These are phyloP conservation scores for Lactarius psammicola DNA, from an alignment of 768 basidiomycete species.

Conservation along the genomic window DNA sequence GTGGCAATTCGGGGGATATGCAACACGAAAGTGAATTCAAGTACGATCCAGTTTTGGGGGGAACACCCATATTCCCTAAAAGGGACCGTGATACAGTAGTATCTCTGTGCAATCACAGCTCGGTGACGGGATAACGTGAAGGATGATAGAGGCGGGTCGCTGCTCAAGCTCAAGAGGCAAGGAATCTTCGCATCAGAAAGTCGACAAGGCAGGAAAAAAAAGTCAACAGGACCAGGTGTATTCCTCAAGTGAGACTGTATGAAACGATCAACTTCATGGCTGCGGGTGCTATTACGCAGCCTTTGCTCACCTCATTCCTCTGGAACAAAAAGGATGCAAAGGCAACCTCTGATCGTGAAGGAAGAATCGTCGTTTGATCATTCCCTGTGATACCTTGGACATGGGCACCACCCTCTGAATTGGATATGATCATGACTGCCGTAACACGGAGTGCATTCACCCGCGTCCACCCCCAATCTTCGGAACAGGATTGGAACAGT, in stretches of 20 bases:
- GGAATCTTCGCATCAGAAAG: neutral
- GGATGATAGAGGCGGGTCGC: neutral
- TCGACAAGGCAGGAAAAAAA: neutral
- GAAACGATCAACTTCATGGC: neutral
- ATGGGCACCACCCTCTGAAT: neutral
- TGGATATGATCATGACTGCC: neutral
- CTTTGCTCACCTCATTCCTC: neutral
- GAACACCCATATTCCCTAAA: neutral
- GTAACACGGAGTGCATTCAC: neutral
- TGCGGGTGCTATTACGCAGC: neutral
- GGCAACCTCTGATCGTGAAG: neutral
- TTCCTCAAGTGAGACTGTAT: neutral
- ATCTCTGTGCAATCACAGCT: neutral
- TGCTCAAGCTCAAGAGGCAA: neutral
- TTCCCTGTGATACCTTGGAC: neutral
- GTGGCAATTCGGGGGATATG: conserved; percentile 7
- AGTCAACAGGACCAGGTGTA: neutral
- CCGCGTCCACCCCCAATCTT: neutral
- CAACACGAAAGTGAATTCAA: conserved; percentile 1
- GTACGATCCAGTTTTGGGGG: neutral
- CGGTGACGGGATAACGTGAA: neutral
- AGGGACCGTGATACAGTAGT: neutral
- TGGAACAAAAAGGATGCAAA: neutral
- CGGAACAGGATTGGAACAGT: neutral
- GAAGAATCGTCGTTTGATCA: neutral